A percentile compares a stretch with the other conserved stretches of the same genome.
phyloP scores from a whole-genome alignment of 2,329 filamentous ascomycete species.

The Diplodia intermedia region DNA sequence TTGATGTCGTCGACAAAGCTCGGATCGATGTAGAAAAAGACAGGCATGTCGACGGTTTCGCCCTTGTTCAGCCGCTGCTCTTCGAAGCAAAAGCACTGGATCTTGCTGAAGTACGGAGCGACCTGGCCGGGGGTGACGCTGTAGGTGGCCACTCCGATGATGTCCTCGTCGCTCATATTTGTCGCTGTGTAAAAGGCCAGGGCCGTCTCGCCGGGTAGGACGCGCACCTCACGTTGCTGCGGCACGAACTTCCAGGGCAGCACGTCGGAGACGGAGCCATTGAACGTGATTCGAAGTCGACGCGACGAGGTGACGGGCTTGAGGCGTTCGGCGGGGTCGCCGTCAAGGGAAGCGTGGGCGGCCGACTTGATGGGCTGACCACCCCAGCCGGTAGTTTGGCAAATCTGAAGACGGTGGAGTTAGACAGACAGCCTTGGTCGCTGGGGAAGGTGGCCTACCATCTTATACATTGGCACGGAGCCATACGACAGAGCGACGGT shows the following conservation, averaged over 20 bases:
- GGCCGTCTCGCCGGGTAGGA: conserved; percentile 94
- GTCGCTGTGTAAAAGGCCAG: conserved; percentile 97
- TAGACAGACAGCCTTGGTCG: neutral
- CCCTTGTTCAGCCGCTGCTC: conserved; percentile 91
- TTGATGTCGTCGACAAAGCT: conserved; percentile 90
- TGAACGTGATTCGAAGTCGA: conserved; percentile 94
- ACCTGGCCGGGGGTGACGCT: conserved; percentile 96
- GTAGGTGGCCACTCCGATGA: conserved; percentile 97
- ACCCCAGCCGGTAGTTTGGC: conserved; percentile 87
- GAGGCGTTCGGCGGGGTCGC: conserved; percentile 76
- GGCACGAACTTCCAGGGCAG: conserved; percentile 97
- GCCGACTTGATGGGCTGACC: conserved; percentile 88
- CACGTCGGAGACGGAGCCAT: conserved; percentile 91
- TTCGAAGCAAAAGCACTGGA: conserved; percentile 99
- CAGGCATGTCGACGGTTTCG: conserved; percentile 98
- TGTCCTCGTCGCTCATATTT: conserved; percentile 87
- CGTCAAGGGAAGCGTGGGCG: conserved; percentile 62
- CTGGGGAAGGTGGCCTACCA: conserved; percentile 59
- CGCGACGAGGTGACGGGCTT: conserved; percentile 80
- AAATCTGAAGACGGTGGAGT: conserved; percentile 63
- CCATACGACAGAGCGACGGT: conserved; percentile 83
- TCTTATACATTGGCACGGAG: conserved; percentile 86
- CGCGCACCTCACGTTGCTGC: conserved; percentile 94
- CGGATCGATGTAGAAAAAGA: conserved; percentile 98
- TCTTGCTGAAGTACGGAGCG: conserved; percentile 98